Conservation (phyloP, 129 eudicot genomes). For the Calendula officinalis region DNA sequence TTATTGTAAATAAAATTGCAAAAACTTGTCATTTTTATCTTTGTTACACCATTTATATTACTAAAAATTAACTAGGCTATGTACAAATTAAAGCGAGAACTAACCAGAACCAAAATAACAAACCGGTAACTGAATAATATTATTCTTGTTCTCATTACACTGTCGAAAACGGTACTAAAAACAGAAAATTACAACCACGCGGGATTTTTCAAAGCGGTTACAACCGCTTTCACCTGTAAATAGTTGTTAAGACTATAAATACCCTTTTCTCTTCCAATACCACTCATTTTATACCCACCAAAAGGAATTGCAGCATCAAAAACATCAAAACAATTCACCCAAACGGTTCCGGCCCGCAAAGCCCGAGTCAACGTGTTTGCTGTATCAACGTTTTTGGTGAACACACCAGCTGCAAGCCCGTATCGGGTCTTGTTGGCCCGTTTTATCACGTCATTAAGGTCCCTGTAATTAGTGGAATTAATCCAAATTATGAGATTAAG, state of each 20-base stretch:
- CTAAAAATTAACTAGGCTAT: no score
- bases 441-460: conserved; percentile 59
- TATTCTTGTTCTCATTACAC: background rate
- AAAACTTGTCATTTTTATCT: no score
- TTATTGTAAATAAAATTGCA: no score
- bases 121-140: background rate
- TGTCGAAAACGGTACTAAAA: background rate
- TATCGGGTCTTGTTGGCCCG: conserved; percentile 64
- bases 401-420: conserved; percentile 93
- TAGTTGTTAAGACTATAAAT: conserved; percentile 69
- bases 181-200: conserved; percentile 56
- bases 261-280: conserved; percentile 83
- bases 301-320: conserved; percentile 85
- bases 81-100: background rate
- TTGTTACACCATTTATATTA: no score
- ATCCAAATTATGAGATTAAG: background rate
- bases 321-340: conserved; percentile 76
- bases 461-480: conserved; percentile 33
- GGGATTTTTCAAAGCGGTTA: conserved; percentile 61
- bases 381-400: conserved; percentile 61
- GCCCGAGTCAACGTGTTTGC: conserved; percentile 68
- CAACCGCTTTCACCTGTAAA: conserved; percentile 80
- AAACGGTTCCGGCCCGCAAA: conserved; percentile 67
- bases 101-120: conserved; percentile 3
- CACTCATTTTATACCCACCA: conserved; percentile 93